A percentile compares a stretch with the other conserved stretches of the same genome.
phyloP scores from a whole-genome alignment of 2,329 filamentous ascomycete genomes.

The Volutella citrinella region DNA sequence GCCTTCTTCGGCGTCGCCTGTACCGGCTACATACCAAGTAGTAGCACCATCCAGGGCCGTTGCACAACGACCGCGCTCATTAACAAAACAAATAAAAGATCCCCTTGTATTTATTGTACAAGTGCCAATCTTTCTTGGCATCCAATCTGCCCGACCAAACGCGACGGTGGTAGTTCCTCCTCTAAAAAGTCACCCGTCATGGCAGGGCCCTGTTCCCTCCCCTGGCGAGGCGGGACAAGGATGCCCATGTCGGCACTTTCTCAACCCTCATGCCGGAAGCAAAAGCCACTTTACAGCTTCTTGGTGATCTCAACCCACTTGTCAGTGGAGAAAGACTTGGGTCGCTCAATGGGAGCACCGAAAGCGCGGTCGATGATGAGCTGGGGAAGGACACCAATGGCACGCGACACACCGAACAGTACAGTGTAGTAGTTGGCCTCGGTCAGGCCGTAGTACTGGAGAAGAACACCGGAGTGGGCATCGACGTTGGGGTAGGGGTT shows the following conservation, averaged over 20 bases:
- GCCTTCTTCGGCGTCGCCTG: neutral
- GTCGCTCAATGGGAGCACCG: constrained; percentile 94
- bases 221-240: no score
- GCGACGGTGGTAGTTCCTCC: no score
- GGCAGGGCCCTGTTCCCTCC: no score
- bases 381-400: constrained; percentile 97
- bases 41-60: constrained; percentile 21
- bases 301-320: constrained; percentile 93
- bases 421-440: constrained; percentile 99
- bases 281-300: constrained; percentile 66
- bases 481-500: constrained; percentile 99
- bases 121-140: constrained; percentile 16
- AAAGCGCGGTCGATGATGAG: constrained; percentile 99
- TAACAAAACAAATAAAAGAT: constrained; percentile 24
- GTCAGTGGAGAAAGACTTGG: constrained; percentile 98
- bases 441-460: constrained; percentile 98
- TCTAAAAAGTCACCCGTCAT: neutral
- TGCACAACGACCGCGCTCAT: constrained; percentile 22
- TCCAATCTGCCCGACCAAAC: constrained; percentile 18
- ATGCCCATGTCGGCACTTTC: constrained; percentile 9
- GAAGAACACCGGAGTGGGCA: constrained; percentile 96
- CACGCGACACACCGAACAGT: constrained; percentile 96
- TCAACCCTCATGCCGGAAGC: constrained; percentile 1
- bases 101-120: constrained; percentile 26
- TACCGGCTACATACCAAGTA: neutral